These are phyloP conservation scores for Chaetothyriales sp. DNA, from an alignment of 2,329 filamentous ascomycete genomes.

Conservation along the genomic window DNA sequence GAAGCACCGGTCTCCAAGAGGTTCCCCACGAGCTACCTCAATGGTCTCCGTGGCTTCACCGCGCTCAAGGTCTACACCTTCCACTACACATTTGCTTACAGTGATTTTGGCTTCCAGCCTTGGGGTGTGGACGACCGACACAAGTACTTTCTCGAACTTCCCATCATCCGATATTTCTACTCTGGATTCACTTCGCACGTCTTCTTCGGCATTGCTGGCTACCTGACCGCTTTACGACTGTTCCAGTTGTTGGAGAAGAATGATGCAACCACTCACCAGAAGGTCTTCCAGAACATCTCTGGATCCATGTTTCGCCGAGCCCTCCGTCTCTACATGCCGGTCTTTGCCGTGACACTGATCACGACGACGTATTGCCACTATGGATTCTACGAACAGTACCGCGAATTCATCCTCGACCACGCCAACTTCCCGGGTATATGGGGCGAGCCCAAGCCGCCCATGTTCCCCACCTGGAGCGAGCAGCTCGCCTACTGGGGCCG, in stretches of 20 bases:
- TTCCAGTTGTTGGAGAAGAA: slow-evolving; percentile 30
- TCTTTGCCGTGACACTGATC: slow-evolving; percentile 27
- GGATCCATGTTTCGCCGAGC: slow-evolving; percentile 32
- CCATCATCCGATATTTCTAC: slow-evolving; percentile 31
- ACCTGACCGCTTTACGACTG: slow-evolving; percentile 27
- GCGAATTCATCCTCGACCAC: slow-evolving; percentile 9
- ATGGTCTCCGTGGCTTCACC: slow-evolving; percentile 32
- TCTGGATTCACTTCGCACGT: slow-evolving; percentile 29
- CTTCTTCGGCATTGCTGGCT: slow-evolving; percentile 38
- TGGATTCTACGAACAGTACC: slow-evolving; percentile 21
- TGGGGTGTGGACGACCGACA: slow-evolving; percentile 23
- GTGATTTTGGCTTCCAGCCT: slow-evolving; percentile 29
- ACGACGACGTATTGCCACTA: slow-evolving; percentile 30
- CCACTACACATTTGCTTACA: slow-evolving; percentile 28
- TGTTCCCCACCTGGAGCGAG: slow-evolving; percentile 21
- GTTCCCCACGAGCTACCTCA: slow-evolving; percentile 17
- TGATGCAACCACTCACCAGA: slow-evolving; percentile 26
- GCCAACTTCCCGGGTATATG: slow-evolving; percentile 15
- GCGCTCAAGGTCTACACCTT: slow-evolving; percentile 35
- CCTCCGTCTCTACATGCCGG: slow-evolving; percentile 32
- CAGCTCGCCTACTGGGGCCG: slow-evolving; percentile 27
- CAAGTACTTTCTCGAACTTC: slow-evolving; percentile 23
- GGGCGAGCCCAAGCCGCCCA: slow-evolving; percentile 29
- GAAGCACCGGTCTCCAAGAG: slow-evolving; percentile 10
- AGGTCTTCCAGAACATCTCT: slow-evolving; percentile 27